A percentile compares a stretch with the other conserved stretches of the same genome.
Evolutionary conservation across 768 basidiomycete genomes (phyloP).

Genomic region (Panaeolus papilionaceus): DNA sequence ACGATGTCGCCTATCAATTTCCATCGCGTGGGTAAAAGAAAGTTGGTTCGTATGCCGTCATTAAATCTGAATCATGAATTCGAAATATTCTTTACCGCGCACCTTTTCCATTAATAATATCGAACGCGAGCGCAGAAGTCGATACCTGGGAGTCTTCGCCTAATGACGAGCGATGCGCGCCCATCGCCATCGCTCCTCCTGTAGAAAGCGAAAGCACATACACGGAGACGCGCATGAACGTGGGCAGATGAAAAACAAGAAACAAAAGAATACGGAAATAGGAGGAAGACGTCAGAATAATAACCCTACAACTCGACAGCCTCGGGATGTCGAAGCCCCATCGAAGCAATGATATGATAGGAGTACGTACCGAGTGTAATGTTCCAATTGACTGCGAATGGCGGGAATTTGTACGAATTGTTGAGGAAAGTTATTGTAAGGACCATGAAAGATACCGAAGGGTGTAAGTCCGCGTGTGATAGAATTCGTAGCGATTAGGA

Average conservation of each 20-base stretch:
- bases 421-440: not conserved
- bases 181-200: constrained; percentile 47
- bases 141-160: constrained; percentile 45
- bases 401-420: not conserved
- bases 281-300: not conserved
- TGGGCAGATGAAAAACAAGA: not conserved
- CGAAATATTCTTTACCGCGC: not conserved
- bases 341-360: not conserved
- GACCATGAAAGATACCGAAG: not conserved
- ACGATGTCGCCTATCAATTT: constrained; percentile 37
- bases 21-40: not conserved
- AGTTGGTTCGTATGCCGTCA: not conserved
- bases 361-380: constrained; percentile 40
- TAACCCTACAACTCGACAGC: constrained; percentile 4
- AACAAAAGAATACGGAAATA: constrained; percentile 5
- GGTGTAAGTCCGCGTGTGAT: constrained; percentile 13
- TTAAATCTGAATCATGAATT: not conserved
- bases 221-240: not conserved
- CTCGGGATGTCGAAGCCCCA: not conserved
- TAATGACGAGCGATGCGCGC: constrained; percentile 46
- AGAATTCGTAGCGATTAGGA: not conserved
- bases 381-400: constrained; percentile 41
- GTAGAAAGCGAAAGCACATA: not conserved
- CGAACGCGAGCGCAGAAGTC: constrained; percentile 39
- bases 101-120: constrained; percentile 45